These are phyloP conservation scores for Eucalyptus dawsonii DNA, from an alignment of 345 rosid genomes.

Conservation along the genomic window DNA sequence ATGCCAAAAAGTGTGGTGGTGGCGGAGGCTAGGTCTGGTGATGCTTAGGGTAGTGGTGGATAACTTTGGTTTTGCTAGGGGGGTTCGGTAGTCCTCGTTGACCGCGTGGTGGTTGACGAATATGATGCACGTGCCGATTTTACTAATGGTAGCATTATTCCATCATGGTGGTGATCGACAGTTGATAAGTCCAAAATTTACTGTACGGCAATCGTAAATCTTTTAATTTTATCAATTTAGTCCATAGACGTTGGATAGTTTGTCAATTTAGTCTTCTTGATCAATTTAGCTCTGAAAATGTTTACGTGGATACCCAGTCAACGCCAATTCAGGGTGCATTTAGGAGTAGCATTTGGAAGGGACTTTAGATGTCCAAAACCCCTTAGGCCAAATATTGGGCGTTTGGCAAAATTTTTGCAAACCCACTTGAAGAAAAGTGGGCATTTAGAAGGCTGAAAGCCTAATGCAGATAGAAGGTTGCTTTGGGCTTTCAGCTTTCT, in stretches of 20 bases:
- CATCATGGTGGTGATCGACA: not conserved
- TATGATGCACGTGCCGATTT: not conserved
- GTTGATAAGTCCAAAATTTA: not conserved
- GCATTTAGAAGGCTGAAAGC: too few species aligned
- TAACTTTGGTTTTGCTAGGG: not conserved
- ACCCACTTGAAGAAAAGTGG: too few species aligned
- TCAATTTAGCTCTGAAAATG: too few species aligned
- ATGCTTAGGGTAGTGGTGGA: not conserved
- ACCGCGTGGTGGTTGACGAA: not conserved
- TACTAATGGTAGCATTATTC: not conserved
- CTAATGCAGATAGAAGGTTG: too few species aligned
- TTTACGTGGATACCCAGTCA: not conserved
- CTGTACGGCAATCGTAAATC: accelerated
- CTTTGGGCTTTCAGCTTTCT: too few species aligned
- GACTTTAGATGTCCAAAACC: too few species aligned
- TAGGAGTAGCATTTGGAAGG: too few species aligned
- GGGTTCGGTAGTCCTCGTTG: not conserved
- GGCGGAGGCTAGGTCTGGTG: not conserved
- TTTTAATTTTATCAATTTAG: too few species aligned
- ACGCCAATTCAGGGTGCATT: not conserved
- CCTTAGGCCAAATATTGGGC: too few species aligned
- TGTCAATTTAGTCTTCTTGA: not conserved
- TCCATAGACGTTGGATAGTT: too few species aligned
- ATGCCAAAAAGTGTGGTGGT: not conserved
- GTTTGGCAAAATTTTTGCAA: too few species aligned